These are phyloP conservation scores for Grosmannia penicillata DNA, from an alignment of 2,329 filamentous ascomycete species.

Conservation along the genomic window DNA sequence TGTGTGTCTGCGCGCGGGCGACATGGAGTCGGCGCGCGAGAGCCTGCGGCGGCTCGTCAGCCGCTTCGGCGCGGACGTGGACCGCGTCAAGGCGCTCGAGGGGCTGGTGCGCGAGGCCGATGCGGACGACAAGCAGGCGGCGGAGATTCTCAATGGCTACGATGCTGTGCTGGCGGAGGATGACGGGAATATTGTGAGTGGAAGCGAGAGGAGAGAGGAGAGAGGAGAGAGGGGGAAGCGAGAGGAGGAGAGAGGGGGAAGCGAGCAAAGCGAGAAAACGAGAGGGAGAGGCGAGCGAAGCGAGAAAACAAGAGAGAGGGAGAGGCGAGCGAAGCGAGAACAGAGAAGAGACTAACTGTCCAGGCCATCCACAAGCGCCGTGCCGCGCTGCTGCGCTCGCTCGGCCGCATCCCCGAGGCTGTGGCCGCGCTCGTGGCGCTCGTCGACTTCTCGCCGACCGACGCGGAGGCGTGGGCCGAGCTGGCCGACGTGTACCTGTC, in stretches of 20 bases:
- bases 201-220: no score
- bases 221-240: no score
- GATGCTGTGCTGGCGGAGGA: slow-evolving; percentile 59
- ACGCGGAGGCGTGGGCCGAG: slow-evolving; percentile 89
- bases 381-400: slow-evolving; percentile 61
- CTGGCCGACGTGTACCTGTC: slow-evolving; percentile 73
- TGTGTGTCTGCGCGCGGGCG: slow-evolving; percentile 69
- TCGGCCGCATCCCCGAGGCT: slow-evolving; percentile 57
- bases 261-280: no score
- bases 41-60: slow-evolving; percentile 61
- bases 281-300: no score
- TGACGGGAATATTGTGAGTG: slow-evolving; percentile 65
- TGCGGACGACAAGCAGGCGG: slow-evolving; percentile 44
- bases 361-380: slow-evolving; percentile 76
- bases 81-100: slow-evolving; percentile 69
- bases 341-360: neutral
- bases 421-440: slow-evolving; percentile 59
- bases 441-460: slow-evolving; percentile 72
- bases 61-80: slow-evolving; percentile 73
- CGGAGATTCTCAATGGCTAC: slow-evolving; percentile 61
- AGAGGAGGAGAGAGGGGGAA: no score
- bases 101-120: slow-evolving; percentile 85
- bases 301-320: no score
- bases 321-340: no score
- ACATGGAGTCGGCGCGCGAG: slow-evolving; percentile 61